Base-by-base conservation (phyloP, 257 asterid genomes). In the Ophiorrhiza pumila region DNA sequence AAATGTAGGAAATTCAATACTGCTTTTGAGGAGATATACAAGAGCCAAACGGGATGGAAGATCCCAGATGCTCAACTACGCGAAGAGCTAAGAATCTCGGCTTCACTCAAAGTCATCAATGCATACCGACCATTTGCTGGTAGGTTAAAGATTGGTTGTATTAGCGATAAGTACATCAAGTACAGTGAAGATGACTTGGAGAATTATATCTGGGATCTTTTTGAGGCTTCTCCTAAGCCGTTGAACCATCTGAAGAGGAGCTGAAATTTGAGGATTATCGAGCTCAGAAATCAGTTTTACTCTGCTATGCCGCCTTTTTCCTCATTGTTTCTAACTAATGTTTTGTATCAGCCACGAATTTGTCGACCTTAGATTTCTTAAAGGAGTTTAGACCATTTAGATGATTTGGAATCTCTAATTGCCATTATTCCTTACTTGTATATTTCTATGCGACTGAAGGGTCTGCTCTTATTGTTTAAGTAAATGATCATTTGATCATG, bases 1-100 rank as follows among this genome's bases (percentile, higher is more conserved):
- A 85, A 87, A 63, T 86, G 84, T 68, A 81, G 74, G 65, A 81
- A 64, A 46, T 87, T 91, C 79, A 37, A 35, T 29, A 34, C 76
- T 23, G 88, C 84, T 58, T 90, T 90, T 59, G 96, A 91, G 87
- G 92, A 85, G 10, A 65, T 87, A 34, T 83, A 87, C 27, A 89
- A 84, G 82, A 85, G 18, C 74, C 97, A 89, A 73, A 87, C 91
- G 10, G 83, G 86, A 69, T 91, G 96, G 97, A 46, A 41, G 15
- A 82, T 89, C 68, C 94, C 94, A 9, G 88, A 91, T 35, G n/a
- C 5, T 77, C 65, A 69, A 47, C 97, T 91, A 63, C 78, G 90
- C 14, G 91, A 74, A 34, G 92, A 85, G 12, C 56, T 91, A 41
- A 83, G 81, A 79, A 80, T 85, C 72, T 82, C 81, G 2, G 80